Conservation (phyloP, 1,284 basidiomycete species). For the Tylopilus sp. region DNA sequence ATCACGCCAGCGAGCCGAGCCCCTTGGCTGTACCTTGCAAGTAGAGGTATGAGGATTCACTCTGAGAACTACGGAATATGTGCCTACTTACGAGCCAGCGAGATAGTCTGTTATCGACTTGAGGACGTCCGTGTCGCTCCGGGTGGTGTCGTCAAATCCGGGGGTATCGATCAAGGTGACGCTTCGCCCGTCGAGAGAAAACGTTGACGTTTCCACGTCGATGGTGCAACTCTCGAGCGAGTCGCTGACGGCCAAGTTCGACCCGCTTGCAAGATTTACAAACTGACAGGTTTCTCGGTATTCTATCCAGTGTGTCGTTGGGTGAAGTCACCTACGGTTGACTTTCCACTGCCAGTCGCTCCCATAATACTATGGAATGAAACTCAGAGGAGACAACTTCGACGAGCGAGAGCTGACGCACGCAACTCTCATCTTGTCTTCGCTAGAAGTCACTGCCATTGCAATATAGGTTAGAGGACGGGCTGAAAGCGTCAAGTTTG, state of each 20-base stretch:
- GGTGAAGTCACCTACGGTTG: constrained; percentile 34
- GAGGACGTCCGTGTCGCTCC: constrained; percentile 38
- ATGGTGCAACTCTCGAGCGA: constrained; percentile 37
- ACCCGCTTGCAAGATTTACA: constrained; percentile 35
- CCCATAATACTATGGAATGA: constrained; percentile 41
- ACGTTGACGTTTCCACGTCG: constrained; percentile 30
- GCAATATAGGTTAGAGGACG: background rate
- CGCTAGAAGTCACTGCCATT: constrained; percentile 18
- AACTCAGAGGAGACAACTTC: constrained; percentile 2
- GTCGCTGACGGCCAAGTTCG: constrained; percentile 30
- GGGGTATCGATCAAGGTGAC: constrained; percentile 39
- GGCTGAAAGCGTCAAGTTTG: background rate
- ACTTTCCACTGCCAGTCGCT: constrained; percentile 45
- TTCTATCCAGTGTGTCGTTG: background rate
- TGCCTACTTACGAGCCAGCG: constrained; percentile 27
- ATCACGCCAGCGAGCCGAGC: constrained; percentile 47
- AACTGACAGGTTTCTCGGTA: constrained; percentile 23
- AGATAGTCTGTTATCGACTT: constrained; percentile 34
- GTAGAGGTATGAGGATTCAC: background rate
- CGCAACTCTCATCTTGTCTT: constrained; percentile 28
- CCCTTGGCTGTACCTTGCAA: constrained; percentile 37
- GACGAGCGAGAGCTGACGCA: constrained; percentile 11
- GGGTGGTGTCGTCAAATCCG: constrained; percentile 41
- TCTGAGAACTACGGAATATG: background rate
- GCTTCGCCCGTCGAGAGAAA: constrained; percentile 24